These are phyloP conservation scores for Leccinum ochraceum DNA, from an alignment of 768 basidiomycete species.

Conservation along the genomic window DNA sequence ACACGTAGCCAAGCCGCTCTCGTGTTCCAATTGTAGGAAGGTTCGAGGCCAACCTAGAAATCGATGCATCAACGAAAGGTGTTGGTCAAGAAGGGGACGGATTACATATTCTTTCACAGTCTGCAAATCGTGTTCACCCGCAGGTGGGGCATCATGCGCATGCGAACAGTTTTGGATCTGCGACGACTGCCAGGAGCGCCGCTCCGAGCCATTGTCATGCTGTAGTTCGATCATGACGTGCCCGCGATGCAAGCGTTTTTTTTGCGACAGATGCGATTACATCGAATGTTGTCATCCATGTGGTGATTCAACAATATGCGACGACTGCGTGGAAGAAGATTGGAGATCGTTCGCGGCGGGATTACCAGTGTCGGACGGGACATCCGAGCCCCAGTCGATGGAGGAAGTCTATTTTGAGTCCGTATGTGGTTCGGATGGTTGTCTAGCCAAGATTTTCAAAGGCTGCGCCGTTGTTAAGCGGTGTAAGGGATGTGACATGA, in stretches of 20 bases:
- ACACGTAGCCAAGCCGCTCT: constrained; percentile 16
- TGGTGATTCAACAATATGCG: constrained; percentile 20
- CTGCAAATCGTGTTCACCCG: constrained; percentile 20
- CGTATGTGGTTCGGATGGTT: constrained; percentile 1
- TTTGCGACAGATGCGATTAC: constrained; percentile 25
- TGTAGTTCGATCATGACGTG: constrained; percentile 14
- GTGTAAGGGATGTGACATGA: constrained; percentile 16
- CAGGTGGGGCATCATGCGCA: constrained; percentile 21
- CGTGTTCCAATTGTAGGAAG: constrained; percentile 12
- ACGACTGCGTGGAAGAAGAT: constrained; percentile 31
- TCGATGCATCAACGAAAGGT: constrained; percentile 8
- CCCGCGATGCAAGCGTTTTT: constrained; percentile 18
- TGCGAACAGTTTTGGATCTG: constrained; percentile 26
- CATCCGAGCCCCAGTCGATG: no score
- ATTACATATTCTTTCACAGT: constrained; percentile 1
- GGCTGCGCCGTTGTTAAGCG: constrained; percentile 4
- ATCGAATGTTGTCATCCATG: constrained; percentile 22
- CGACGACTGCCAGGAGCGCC: constrained; percentile 18
- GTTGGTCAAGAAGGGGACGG: constrained; percentile 19
- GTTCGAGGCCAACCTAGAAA: background rate
- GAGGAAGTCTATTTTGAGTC: background rate
- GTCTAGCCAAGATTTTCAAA: constrained; percentile 3
- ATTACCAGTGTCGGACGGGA: background rate
- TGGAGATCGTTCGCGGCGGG: constrained; percentile 9
- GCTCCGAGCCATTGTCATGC: no score